Conservation (phyloP, 345 rosid species). For the Gossypium anomalum region DNA sequence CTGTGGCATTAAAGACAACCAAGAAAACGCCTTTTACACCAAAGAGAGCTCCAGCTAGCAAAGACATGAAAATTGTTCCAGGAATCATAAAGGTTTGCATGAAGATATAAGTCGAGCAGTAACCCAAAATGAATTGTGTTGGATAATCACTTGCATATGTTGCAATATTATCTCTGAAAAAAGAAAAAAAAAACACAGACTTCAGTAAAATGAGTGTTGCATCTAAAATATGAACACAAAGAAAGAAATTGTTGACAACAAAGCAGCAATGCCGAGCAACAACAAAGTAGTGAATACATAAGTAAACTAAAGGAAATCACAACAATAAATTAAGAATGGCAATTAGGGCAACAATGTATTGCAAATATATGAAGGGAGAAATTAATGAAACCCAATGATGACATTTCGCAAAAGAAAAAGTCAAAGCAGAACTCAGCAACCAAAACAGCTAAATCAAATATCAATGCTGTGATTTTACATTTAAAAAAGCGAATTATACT, state of each 20-base stretch:
- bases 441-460: neutral
- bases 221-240: constrained; percentile 2
- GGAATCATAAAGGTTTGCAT: constrained; percentile 99
- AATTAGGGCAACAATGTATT: neutral
- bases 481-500: neutral
- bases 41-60: constrained; percentile 97
- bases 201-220: constrained; percentile 15
- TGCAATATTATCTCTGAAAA: constrained; percentile 74
- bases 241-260: neutral
- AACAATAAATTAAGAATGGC: neutral
- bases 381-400: neutral
- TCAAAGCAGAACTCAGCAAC: neutral
- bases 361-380: neutral
- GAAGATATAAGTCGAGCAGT: constrained; percentile 93
- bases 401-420: neutral
- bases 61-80: constrained; percentile 97
- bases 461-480: neutral
- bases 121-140: constrained; percentile 77
- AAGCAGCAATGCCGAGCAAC: neutral
- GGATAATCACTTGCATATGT: constrained; percentile 75
- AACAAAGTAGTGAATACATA: neutral
- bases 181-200: neutral
- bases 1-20: constrained; percentile 88
- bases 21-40: constrained; percentile 86
- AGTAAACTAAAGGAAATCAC: neutral